A percentile compares a stretch with the other conserved stretches of the same genome.
Evolutionary conservation across 495 filamentous ascomycete species (phyloP).

Genomic region (Astrothelium subdiscretum): DNA sequence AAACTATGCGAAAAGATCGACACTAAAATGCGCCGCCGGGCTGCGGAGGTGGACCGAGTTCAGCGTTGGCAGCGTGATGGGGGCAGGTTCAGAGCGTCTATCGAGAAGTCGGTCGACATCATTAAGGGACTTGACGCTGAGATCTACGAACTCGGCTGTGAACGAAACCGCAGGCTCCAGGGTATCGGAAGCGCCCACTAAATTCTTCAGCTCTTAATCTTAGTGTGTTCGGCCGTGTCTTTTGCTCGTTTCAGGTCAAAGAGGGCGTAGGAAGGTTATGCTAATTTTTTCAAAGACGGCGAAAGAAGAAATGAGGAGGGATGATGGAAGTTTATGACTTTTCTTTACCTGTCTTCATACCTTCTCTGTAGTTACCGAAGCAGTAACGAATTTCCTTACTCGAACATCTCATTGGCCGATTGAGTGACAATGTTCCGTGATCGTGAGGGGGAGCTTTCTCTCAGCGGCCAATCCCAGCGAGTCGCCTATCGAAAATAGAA

Average conservation of each 20-base stretch:
- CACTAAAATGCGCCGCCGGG: constrained; percentile 68
- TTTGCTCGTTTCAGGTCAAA: constrained; percentile 1
- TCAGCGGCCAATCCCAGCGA: not conserved
- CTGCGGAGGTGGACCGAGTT: constrained; percentile 66
- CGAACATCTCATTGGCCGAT: not conserved
- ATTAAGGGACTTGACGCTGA: constrained; percentile 51
- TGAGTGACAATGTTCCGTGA: not conserved
- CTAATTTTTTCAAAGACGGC: constrained; percentile 1
- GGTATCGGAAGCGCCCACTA: constrained; percentile 19
- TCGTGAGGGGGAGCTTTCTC: not conserved
- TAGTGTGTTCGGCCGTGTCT: not conserved
- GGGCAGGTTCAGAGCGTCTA: constrained; percentile 60
- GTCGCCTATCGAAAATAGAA: constrained; percentile 3
- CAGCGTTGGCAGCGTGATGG: constrained; percentile 65
- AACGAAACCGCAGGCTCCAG: constrained; percentile 35
- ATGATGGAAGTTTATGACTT: not conserved
- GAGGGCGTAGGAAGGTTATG: not conserved
- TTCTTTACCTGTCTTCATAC: not conserved
- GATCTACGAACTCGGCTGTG: constrained; percentile 42
- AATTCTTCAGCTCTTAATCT: not conserved
- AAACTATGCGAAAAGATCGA: constrained; percentile 84
- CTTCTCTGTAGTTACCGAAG: not conserved
- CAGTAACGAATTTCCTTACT: not conserved
- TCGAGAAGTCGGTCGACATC: constrained; percentile 59
- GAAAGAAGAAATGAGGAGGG: not conserved